These are phyloP conservation scores for Prinsepia uniflora DNA, from an alignment of 306 rosid species.

Conservation along the genomic window DNA sequence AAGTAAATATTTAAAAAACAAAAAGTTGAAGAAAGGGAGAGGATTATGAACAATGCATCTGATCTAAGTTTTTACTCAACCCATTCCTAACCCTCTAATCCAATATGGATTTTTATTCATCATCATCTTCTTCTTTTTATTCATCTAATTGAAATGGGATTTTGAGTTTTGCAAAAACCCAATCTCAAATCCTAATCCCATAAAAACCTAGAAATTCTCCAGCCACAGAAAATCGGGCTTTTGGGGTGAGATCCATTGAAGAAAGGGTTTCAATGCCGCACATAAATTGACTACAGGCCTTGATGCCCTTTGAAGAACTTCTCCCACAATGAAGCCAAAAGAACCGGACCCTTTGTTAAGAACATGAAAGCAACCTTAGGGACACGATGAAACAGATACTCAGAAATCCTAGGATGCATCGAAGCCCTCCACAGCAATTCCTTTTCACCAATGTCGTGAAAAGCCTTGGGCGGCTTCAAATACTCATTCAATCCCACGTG, in stretches of 20 bases:
- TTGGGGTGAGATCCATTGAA: constrained; percentile 55
- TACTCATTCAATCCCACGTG: constrained; percentile 48
- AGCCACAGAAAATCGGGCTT: constrained; percentile 50
- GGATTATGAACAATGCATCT: no score
- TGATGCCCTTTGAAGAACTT: constrained; percentile 67
- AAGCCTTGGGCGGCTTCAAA: constrained; percentile 39
- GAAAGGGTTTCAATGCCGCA: constrained; percentile 74
- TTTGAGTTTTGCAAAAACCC: no score
- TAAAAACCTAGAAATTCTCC: constrained; percentile 85
- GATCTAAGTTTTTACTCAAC: no score
- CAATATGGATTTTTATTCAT: no score
- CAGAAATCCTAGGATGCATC: constrained; percentile 38
- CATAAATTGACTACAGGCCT: constrained; percentile 65
- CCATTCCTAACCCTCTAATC: no score
- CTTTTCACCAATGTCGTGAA: constrained; percentile 62
- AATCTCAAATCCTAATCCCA: no score
- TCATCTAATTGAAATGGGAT: no score
- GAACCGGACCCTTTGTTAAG: constrained; percentile 65
- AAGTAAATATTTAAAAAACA: no score
- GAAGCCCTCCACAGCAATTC: constrained; percentile 91
- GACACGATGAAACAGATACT: constrained; percentile 52
- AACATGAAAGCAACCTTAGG: constrained; percentile 88
- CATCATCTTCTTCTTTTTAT: no score
- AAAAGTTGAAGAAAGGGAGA: no score
- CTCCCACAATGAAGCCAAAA: constrained; percentile 82